These are phyloP conservation scores for Osmanthus fragrans DNA, from an alignment of 257 asterid genomes.

Conservation along the genomic window DNA sequence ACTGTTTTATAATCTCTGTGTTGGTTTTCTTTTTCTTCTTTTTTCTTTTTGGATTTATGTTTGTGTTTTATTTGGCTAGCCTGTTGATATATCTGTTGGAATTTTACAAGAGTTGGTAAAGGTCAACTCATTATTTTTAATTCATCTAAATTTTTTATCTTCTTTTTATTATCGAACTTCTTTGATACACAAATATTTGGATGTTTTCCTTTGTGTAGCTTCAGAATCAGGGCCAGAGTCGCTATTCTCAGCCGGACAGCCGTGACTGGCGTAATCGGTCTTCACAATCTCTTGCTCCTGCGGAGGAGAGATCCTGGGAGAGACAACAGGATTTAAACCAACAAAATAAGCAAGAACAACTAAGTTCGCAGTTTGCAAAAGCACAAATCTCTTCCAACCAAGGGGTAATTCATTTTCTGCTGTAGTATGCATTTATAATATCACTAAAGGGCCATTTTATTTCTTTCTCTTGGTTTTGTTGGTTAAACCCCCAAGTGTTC, in stretches of 20 bases:
- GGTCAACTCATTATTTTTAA: not conserved
- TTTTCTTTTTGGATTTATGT: not conserved
- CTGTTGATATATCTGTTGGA: not conserved
- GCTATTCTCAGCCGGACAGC: slow-evolving; percentile 36
- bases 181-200: not conserved
- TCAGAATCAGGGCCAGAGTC: slow-evolving; percentile 39
- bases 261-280: slow-evolving; percentile 65
- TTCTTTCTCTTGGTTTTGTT: not conserved
- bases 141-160: not conserved
- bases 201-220: slow-evolving; percentile 24
- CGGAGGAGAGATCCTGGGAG: slow-evolving; percentile 47
- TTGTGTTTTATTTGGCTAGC: not conserved
- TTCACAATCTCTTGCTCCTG: slow-evolving; percentile 37
- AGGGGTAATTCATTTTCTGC: slow-evolving; percentile 36
- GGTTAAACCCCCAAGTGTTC: not conserved
- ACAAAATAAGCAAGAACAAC: slow-evolving; percentile 51
- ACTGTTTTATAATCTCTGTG: not conserved
- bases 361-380: slow-evolving; percentile 45
- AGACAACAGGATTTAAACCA: slow-evolving; percentile 52
- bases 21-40: not conserved
- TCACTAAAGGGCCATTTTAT: not conserved
- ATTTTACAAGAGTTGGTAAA: not conserved
- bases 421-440: not conserved
- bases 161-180: not conserved
- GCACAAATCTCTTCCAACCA: slow-evolving; percentile 56